A percentile compares a stretch with the other conserved stretches of the same genome.
Conservation (phyloP, 805 yeast species). For the Sporopachydermia lactativora region DNA sequence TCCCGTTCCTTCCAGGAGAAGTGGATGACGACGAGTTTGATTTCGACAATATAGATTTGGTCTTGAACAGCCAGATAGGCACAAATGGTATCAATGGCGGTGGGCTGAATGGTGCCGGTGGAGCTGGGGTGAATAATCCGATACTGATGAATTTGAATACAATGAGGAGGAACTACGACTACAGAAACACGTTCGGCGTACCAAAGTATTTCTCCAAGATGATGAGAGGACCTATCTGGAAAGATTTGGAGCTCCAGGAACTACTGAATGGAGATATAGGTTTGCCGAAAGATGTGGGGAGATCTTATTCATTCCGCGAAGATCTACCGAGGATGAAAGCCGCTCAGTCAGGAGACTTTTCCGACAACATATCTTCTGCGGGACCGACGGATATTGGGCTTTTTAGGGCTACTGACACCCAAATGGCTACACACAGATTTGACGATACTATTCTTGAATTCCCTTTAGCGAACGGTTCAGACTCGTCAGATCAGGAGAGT, state of each 20-base stretch:
- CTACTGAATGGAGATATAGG: neutral
- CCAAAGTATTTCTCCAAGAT: neutral
- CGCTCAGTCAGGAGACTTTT: no score
- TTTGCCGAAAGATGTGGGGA: neutral
- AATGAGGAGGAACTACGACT: slow-evolving; percentile 1
- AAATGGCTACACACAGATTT: neutral
- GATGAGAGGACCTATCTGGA: slow-evolving; percentile 1
- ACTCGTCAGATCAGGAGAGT: no score
- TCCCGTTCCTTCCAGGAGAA: neutral
- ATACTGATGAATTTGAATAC: neutral
- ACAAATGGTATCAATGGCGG: neutral
- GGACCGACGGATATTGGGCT: no score
- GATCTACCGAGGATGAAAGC: no score
- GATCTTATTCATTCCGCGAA: neutral
- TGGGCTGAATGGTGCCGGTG: neutral
- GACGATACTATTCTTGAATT: neutral
- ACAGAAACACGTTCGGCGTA: neutral
- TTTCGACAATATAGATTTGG: neutral
- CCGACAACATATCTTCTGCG: no score
- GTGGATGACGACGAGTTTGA: slow-evolving; percentile 1
- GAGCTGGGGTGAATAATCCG: neutral
- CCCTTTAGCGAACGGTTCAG: neutral
- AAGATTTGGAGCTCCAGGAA: neutral
- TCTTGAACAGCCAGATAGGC: neutral
- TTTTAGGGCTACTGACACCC: no score